Percentiles rank a stretch among this genome's conserved stretches.
Conservation (phyloP, 1,139 yeast genomes). For the Petasospora fabianii region DNA sequence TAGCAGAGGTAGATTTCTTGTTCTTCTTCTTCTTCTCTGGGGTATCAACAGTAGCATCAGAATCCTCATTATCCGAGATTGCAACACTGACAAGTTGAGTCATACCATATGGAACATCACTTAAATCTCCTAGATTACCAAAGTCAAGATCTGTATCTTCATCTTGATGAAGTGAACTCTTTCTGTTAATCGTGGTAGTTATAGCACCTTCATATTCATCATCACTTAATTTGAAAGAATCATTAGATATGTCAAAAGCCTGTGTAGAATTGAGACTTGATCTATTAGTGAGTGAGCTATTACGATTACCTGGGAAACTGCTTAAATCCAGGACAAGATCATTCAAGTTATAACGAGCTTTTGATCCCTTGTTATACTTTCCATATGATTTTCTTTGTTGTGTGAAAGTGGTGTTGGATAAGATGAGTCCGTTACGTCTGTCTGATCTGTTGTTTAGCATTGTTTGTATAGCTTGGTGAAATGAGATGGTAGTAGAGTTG, state of each 20-base stretch:
- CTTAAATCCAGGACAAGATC: constrained; percentile 22
- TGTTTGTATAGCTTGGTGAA: not conserved
- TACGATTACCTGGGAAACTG: constrained; percentile 8
- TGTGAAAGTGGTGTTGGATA: constrained; percentile 11
- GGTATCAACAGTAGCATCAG: constrained; percentile 17
- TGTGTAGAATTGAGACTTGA: constrained; percentile 6
- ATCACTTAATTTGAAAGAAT: constrained; percentile 22
- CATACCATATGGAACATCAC: constrained; percentile 21
- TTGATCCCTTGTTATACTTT: constrained; percentile 21
- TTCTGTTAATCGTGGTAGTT: not conserved
- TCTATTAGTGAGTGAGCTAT: constrained; percentile 6
- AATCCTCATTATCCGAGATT: constrained; percentile 24
- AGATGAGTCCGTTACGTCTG: constrained; percentile 25
- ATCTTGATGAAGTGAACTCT: constrained; percentile 1
- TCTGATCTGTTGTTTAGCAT: constrained; percentile 22
- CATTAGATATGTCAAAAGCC: constrained; percentile 24
- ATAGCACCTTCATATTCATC: constrained; percentile 15
- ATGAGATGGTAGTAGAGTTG: not conserved
- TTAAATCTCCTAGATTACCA: constrained; percentile 6
- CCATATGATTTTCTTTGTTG: constrained; percentile 23
- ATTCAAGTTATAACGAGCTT: constrained; percentile 21
- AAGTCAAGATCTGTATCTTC: constrained; percentile 9
- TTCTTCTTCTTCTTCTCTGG: constrained; percentile 12
- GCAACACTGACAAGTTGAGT: constrained; percentile 21
- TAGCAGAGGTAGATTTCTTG: constrained; percentile 2